Evolutionary conservation across 2,329 filamentous ascomycete genomes (phyloP), one percentile per base, ranked within the genome.

Genomic region (Neodidymelliopsis sp.): DNA sequence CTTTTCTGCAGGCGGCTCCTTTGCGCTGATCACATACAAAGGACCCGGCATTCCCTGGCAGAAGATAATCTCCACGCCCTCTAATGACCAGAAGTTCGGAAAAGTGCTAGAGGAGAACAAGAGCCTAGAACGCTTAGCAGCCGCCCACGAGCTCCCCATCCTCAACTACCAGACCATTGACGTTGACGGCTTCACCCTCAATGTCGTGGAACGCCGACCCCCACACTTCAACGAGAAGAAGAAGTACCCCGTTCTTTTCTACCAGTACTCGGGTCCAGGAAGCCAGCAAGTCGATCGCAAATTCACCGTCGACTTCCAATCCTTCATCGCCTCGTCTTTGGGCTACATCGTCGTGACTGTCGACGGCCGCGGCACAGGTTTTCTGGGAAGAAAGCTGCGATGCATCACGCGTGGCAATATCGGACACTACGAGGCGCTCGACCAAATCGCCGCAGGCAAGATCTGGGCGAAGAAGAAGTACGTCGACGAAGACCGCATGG

Each of bases 271-370:
- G 18, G 94, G 94, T 0, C 94, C 94, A 0, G 90, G 89, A n/a
- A 97, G 91, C 13, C 95, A 99, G 70, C 84, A 83, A 6, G 94
- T 99, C 2, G 80, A 84, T 62, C 92, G 93, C 69, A 82, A 75
- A 46, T 99, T 97, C 75, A 74, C 72, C 8, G 85, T 99, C 50
- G 89, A 97, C 70, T 99, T 96, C 70, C 91, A 97, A 69, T 84
- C 90, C 6, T 97, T 94, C 68, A 79, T 97, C 30, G 91, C 94
- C 23, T 88, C 90, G 0, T 85, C 79, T 15, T 81, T 99, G 1
- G 93, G 91, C 30, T 99, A 99, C 74, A 82, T 99, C 41, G 93
- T 97, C 27, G 88, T 99, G 37, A 97, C 93, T 0, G 88, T 99
- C 20, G 94, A 99, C 70, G 91, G 91, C 13, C 87, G 93, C 39